Conservation (phyloP, 2,329 filamentous ascomycete species). For the Colletotrichum caudatum region DNA sequence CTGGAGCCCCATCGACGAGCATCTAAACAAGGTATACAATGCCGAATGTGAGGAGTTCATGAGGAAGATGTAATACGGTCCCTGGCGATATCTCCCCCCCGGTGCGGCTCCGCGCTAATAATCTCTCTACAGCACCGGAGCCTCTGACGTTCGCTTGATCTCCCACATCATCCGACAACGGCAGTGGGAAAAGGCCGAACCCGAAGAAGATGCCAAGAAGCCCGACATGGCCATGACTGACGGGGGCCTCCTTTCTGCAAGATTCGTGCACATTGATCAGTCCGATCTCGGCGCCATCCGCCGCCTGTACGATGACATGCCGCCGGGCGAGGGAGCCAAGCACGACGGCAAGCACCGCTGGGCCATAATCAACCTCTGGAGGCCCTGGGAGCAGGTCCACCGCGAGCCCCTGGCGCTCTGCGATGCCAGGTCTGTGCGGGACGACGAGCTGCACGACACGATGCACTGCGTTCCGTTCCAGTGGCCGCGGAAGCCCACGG, state of each 20-base stretch:
- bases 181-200: constrained; percentile 2
- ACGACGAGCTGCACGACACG: constrained; percentile 50
- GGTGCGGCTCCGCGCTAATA: no score
- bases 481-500: constrained; percentile 48
- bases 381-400: constrained; percentile 59
- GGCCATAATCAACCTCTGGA: constrained; percentile 54
- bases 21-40: constrained; percentile 13
- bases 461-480: constrained; percentile 27
- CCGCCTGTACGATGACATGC: constrained; percentile 26
- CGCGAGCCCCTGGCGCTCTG: constrained; percentile 57
- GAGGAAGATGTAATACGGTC: constrained; percentile 1
- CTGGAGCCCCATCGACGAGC: constrained; percentile 25
- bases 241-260: not conserved
- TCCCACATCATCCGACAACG: constrained; percentile 27
- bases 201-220: constrained; percentile 17
- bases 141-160: constrained; percentile 8
- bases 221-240: constrained; percentile 32
- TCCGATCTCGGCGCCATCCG: constrained; percentile 57
- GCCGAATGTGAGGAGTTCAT: constrained; percentile 24
- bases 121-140: not conserved
- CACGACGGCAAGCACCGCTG: constrained; percentile 32
- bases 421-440: constrained; percentile 51
- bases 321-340: constrained; percentile 16
- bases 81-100: no score
- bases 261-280: constrained; percentile 66